These are phyloP conservation scores for Colletotrichum noveboracense DNA, from an alignment of 2,329 filamentous ascomycete species.

Conservation along the genomic window DNA sequence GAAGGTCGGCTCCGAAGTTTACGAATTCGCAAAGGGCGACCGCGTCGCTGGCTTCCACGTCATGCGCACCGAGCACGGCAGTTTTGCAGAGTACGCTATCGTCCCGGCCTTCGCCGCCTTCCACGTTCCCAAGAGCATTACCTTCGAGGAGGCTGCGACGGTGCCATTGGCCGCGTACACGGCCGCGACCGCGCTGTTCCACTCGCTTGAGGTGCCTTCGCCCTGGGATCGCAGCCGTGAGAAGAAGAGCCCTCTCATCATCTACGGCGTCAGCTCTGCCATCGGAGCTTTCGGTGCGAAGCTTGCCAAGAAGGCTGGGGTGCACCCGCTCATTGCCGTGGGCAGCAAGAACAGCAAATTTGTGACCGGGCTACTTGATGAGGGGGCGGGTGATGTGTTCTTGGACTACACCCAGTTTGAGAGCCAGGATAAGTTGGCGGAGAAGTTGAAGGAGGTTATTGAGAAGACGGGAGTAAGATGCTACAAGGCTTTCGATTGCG, in stretches of 20 bases:
- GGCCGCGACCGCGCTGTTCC: constrained; percentile 54
- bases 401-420: constrained; percentile 24
- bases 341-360: constrained; percentile 45
- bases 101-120: constrained; percentile 62
- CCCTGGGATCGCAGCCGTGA: constrained; percentile 43
- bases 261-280: constrained; percentile 56
- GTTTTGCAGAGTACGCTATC: constrained; percentile 67
- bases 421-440: constrained; percentile 13
- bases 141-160: constrained; percentile 62
- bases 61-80: constrained; percentile 55
- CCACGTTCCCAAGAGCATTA: constrained; percentile 51
- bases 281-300: constrained; percentile 64
- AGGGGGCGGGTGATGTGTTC: constrained; percentile 17
- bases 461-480: constrained; percentile 3
- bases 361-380: constrained; percentile 5
- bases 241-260: constrained; percentile 30
- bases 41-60: constrained; percentile 55
- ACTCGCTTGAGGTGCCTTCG: constrained; percentile 48
- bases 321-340: constrained; percentile 64
- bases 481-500: constrained; percentile 19
- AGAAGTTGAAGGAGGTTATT: constrained; percentile 19
- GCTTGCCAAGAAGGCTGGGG: constrained; percentile 51
- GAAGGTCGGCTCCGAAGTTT: constrained; percentile 22
- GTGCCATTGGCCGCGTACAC: constrained; percentile 63
- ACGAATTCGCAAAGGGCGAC: constrained; percentile 37